phyloP scores from a whole-genome alignment of 768 basidiomycete species.

The Trametes villosa region DNA sequence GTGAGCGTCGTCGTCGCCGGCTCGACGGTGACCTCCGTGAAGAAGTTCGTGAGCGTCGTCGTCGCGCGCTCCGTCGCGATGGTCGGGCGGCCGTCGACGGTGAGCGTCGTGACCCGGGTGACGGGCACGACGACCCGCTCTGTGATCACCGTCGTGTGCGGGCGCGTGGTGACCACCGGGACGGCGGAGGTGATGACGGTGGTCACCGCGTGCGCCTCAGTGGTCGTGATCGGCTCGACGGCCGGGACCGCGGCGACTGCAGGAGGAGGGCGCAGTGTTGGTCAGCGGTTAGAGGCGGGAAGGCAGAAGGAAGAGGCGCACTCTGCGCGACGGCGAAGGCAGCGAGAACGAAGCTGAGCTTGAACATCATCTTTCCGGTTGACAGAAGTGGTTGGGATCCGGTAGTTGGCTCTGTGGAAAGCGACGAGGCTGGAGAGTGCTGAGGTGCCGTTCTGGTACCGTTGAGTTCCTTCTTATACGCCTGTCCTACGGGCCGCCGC shows the following conservation, averaged over 20 bases:
- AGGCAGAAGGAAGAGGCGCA: neutral
- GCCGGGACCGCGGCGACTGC: neutral
- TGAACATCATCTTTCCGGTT: neutral
- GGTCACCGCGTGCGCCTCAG: neutral
- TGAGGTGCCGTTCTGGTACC: no score
- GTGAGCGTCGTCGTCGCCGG: neutral
- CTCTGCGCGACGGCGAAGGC: constrained; percentile 5
- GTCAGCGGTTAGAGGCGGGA: no score
- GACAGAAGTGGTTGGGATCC: no score
- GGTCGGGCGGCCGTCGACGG: neutral
- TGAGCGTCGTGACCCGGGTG: neutral
- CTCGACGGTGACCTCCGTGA: neutral
- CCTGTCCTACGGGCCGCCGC: no score
- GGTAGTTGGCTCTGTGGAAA: no score
- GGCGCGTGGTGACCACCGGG: neutral
- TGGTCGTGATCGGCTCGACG: neutral
- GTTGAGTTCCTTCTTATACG: no score
- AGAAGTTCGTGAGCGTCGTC: neutral
- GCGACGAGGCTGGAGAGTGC: no score
- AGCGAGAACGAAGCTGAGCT: neutral
- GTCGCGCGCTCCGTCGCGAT: neutral
- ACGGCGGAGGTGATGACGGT: neutral
- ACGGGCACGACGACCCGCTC: neutral
- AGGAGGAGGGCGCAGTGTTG: neutral
- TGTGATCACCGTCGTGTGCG: neutral